Conservation (phyloP, 192 early-diverging fungal species). For the Linnemannia hyalina region DNA sequence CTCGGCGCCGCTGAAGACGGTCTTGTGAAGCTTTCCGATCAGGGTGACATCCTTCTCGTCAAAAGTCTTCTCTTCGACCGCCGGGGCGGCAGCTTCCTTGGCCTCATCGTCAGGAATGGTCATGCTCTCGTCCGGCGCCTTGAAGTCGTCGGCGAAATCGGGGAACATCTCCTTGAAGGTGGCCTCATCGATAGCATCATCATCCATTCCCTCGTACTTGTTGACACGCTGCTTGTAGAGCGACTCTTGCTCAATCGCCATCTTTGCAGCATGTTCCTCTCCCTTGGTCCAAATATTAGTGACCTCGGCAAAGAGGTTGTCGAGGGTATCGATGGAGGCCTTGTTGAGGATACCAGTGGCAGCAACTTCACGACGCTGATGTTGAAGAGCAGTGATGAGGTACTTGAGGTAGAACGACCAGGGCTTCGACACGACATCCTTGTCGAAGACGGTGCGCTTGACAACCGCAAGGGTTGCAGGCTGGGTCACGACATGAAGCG, state of each 20-base stretch:
- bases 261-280: constrained; percentile 67
- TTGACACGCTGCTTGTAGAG: constrained; percentile 69
- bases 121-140: constrained; percentile 68
- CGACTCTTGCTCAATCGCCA: constrained; percentile 63
- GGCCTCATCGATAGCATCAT: constrained; percentile 79
- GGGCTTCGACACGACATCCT: constrained; percentile 45
- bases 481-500: constrained; percentile 58
- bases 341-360: constrained; percentile 57
- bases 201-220: constrained; percentile 61
- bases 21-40: constrained; percentile 67
- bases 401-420: constrained; percentile 69
- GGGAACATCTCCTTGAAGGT: constrained; percentile 86
- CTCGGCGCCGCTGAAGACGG: constrained; percentile 47
- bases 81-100: constrained; percentile 25
- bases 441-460: constrained; percentile 63
- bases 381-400: constrained; percentile 62
- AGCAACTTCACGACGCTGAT: constrained; percentile 53
- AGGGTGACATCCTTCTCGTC: constrained; percentile 62
- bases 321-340: constrained; percentile 58
- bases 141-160: constrained; percentile 87
- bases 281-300: constrained; percentile 72
- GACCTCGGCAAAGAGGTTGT: constrained; percentile 70
- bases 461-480: constrained; percentile 53
- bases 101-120: constrained; percentile 52
- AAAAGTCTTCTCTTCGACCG: constrained; percentile 56